Conservation (phyloP, 1,284 basidiomycete genomes). For the Erythrobasidium hasegawianum region DNA sequence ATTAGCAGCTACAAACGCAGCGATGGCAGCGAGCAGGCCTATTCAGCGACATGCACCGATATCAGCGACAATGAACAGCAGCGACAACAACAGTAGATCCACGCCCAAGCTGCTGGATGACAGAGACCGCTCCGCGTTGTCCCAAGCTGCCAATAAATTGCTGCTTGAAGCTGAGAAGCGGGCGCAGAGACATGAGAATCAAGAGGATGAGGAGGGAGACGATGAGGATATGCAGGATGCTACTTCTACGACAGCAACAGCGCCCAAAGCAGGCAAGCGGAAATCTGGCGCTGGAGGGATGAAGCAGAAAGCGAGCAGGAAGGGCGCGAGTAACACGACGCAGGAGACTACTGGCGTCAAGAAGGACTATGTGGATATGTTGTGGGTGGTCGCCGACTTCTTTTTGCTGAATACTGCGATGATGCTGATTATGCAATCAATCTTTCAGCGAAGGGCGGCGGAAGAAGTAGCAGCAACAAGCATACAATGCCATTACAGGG, state of each 20-base stretch:
- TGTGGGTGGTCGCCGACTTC: slow-evolving; percentile 28
- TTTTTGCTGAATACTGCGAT: background rate
- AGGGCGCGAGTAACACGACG: background rate
- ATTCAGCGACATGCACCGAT: slow-evolving; percentile 30
- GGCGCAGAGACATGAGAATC: background rate
- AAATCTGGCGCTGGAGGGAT: slow-evolving; percentile 22
- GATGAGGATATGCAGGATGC: slow-evolving; percentile 4
- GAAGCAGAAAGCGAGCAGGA: slow-evolving; percentile 30
- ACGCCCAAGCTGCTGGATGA: background rate
- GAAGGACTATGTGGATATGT: slow-evolving; percentile 26
- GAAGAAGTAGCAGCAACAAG: slow-evolving; percentile 13
- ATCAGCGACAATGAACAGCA: slow-evolving; percentile 16
- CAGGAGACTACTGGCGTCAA: background rate
- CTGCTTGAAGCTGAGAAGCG: slow-evolving; percentile 32
- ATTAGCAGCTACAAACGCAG: slow-evolving; percentile 3
- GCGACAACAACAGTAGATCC: background rate
- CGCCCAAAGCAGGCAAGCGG: slow-evolving; percentile 3
- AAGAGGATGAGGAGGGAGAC: slow-evolving; percentile 4
- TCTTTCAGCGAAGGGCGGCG: slow-evolving; percentile 19
- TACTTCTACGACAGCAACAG: background rate
- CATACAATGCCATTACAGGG: too few species aligned
- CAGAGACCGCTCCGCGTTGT: slow-evolving; percentile 4
- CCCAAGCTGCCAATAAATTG: slow-evolving; percentile 25
- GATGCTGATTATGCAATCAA: too few species aligned
- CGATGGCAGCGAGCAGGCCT: background rate